A percentile compares a stretch with the other conserved stretches of the same genome.
Conservation (phyloP, 257 asterid species). For the Solanum dulcamara region DNA sequence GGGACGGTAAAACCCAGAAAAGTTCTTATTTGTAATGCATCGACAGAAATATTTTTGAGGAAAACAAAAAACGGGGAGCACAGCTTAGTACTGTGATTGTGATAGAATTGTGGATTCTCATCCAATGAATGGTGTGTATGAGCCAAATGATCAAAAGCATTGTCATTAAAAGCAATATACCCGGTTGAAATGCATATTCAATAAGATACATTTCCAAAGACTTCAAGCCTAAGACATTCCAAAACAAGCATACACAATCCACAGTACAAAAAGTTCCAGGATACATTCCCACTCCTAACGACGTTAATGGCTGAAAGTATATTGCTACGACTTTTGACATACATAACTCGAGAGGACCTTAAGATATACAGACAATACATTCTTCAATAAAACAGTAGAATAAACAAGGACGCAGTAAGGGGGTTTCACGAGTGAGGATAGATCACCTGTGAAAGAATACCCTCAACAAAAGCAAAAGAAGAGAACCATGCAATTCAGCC, state of each 20-base stretch:
- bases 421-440: constrained; percentile 10
- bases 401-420: not conserved
- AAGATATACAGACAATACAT: constrained; percentile 3
- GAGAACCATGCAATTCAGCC: constrained; percentile 21
- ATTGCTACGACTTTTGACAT: not conserved
- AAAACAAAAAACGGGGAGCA: too few species aligned
- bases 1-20: not conserved
- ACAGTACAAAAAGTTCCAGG: not conserved
- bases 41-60: too few species aligned
- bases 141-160: not conserved
- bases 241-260: not conserved
- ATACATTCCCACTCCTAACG: not conserved
- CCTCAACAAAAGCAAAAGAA: constrained; percentile 8
- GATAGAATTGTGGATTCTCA: not conserved
- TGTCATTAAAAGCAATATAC: not conserved
- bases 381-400: not conserved
- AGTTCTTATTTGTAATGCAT: not conserved
- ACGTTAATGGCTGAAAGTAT: not conserved
- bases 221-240: not conserved
- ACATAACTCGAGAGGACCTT: not conserved
- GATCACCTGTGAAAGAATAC: constrained; percentile 16
- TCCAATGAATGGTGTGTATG: not conserved
- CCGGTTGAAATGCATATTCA: not conserved
- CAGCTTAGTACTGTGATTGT: not conserved
- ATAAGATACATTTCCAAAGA: not conserved